Evolutionary conservation across 306 rosid genomes (phyloP).

Genomic region (Mucuna pruriens): DNA sequence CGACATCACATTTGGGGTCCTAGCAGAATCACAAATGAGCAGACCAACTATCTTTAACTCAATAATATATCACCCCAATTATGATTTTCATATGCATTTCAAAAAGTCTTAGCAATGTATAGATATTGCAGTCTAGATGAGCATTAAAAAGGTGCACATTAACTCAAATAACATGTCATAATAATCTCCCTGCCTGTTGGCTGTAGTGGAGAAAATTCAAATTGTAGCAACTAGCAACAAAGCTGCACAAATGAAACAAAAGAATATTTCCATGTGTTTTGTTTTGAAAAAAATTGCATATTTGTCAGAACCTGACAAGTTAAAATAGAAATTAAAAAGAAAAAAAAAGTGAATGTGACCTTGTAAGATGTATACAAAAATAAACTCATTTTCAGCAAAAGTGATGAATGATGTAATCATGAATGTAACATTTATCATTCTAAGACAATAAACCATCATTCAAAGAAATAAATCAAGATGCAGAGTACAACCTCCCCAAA

Average conservation of each 20-base stretch:
- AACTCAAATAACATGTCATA: conserved; percentile 17
- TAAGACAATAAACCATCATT: conserved; percentile 16
- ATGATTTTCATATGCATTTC: conserved; percentile 30
- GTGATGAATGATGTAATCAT: background rate
- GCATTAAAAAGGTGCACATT: conserved; percentile 1
- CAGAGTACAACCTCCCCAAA: conserved; percentile 88
- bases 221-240: conserved; percentile 21
- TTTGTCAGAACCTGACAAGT: background rate
- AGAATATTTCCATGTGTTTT: background rate
- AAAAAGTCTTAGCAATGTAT: background rate
- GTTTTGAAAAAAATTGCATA: conserved; percentile 10
- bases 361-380: conserved; percentile 8
- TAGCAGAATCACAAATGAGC: conserved; percentile 7
- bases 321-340: background rate
- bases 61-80: background rate
- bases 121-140: background rate
- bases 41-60: conserved; percentile 17
- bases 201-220: conserved; percentile 3
- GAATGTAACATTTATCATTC: conserved; percentile 24
- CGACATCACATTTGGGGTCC: too few species aligned
- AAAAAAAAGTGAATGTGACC: background rate
- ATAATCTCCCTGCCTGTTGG: background rate
- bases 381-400: conserved; percentile 6
- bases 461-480: conserved; percentile 42
- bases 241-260: conserved; percentile 9